A percentile compares a stretch with the other conserved stretches of the same genome.
phyloP scores from a whole-genome alignment of 176 grass and related monocot species.

The Eleusine coracana region DNA sequence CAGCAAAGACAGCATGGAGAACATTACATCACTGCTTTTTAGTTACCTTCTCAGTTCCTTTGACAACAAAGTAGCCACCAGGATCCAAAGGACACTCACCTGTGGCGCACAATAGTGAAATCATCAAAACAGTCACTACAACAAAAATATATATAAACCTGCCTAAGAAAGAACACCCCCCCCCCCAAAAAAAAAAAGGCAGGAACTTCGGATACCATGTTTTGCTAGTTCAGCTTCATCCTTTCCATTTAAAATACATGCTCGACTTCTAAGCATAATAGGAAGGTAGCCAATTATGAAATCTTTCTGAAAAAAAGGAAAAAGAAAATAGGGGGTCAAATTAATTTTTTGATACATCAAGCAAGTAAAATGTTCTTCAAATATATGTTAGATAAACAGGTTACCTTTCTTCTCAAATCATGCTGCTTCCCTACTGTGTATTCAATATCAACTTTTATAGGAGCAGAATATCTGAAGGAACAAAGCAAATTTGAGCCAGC shows the following conservation, averaged over 20 bases:
- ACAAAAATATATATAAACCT: background rate
- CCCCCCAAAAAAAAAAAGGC: background rate
- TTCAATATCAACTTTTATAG: constrained; percentile 68
- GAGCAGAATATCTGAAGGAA: constrained; percentile 74
- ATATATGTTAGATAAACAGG: background rate
- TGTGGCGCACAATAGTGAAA: constrained; percentile 39
- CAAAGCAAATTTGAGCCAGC: constrained; percentile 28
- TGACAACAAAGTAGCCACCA: constrained; percentile 92
- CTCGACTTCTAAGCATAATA: constrained; percentile 85
- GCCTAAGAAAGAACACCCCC: background rate
- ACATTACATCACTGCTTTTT: constrained; percentile 3
- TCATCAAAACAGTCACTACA: constrained; percentile 28
- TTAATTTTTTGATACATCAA: background rate
- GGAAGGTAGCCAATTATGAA: constrained; percentile 76
- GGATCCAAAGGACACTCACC: constrained; percentile 96
- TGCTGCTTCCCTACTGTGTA: constrained; percentile 66
- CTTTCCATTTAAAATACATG: constrained; percentile 69
- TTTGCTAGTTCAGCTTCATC: constrained; percentile 84
- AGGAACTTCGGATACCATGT: constrained; percentile 49
- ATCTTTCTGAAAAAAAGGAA: constrained; percentile 20
- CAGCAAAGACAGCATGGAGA: background rate
- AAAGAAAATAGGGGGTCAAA: background rate
- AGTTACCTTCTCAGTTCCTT: constrained; percentile 96
- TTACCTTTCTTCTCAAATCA: constrained; percentile 25
- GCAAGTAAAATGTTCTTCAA: constrained; percentile 16